Conservation (phyloP, 106 monocot species). For the Alisma plantagoaquatica region DNA sequence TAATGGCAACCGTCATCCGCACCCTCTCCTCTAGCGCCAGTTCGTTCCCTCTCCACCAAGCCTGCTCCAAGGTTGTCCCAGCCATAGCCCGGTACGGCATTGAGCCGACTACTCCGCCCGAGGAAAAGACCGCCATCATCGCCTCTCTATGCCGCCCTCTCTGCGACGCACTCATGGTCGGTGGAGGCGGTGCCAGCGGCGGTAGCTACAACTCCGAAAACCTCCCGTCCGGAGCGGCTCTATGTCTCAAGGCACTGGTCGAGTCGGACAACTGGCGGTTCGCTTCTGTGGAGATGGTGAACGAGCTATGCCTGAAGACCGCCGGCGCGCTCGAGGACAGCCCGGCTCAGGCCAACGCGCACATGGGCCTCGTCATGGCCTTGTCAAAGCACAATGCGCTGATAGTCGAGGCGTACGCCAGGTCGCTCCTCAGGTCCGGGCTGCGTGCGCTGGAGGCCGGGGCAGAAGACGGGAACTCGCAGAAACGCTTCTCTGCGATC, state of each 20-base stretch:
- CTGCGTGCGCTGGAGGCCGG: slow-evolving; percentile 35
- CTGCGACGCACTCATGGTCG: slow-evolving; percentile 59
- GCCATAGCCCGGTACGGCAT: slow-evolving; percentile 95
- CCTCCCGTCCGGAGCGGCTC: slow-evolving; percentile 67
- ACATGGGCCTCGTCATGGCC: slow-evolving; percentile 85
- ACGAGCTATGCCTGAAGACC: slow-evolving; percentile 71
- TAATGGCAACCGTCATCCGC: slow-evolving; percentile 71
- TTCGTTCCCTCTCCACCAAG: slow-evolving; percentile 86
- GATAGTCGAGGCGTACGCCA: slow-evolving; percentile 66
- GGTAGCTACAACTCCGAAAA: slow-evolving; percentile 40
- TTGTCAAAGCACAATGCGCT: slow-evolving; percentile 73
- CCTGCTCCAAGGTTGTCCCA: slow-evolving; percentile 88
- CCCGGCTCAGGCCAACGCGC: slow-evolving; percentile 58
- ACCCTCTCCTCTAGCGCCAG: slow-evolving; percentile 71
- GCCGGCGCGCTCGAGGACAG: slow-evolving; percentile 75
- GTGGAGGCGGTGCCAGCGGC: too few relatives aligned
- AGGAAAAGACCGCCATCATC: slow-evolving; percentile 67
- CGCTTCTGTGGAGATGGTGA: slow-evolving; percentile 56
- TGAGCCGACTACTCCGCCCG: slow-evolving; percentile 54
- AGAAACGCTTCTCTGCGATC: slow-evolving; percentile 74
- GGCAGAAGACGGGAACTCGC: slow-evolving; percentile 46
- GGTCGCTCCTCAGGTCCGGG: slow-evolving; percentile 73
- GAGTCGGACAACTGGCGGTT: slow-evolving; percentile 81
- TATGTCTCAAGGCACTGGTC: slow-evolving; percentile 74
- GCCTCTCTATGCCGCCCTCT: slow-evolving; percentile 65